Evolutionary conservation across 768 basidiomycete species (phyloP), one percentile per base, ranked within the genome.

Genomic region (Pisolithus orientalis): DNA sequence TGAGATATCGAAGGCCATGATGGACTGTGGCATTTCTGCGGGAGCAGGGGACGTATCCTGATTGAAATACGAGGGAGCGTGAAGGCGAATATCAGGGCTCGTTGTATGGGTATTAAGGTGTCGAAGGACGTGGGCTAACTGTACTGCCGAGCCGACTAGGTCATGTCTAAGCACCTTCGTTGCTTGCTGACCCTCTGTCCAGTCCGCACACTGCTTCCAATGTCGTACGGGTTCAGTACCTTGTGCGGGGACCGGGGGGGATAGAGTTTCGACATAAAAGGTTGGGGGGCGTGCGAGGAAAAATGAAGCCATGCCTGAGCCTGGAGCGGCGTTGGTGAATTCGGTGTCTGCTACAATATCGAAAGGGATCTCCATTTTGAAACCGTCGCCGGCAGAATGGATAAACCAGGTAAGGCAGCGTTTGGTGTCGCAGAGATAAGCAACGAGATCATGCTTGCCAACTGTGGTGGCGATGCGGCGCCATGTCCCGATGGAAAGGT

Each of bases 311-410:
- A 79, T 70, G 31, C 77, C 86, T 7, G 77, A 72, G 29, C 79
- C 81, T 11, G 81, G 78, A 16, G 77, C 69, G 29, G 74, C 66
- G 51, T 80, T 75, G 25, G 74, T 69, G 65, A 87, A 83, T 48
- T 79, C 75, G 5, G 81, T 76, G 29, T 82, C 73, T 17, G 75
- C 57, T 55, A 91, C 83, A 53, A 67, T 75, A 51, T 80, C 74
- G 67, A 86, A 89, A 5, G 87, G 80, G 16, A 91, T 75, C 55
- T 88, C 86, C 85, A 92, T 92, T 67, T 91, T 91, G 76, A 90
- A 91, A 17, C 85, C 80, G 56, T 77, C 78, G 21, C 85, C 87
- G 1, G 70, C 75, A 6, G 85, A 85, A 39, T 82, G 80, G 51
- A 92, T 84, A 65, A 84, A 92, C 90, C 90, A 92, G 4, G 79